These are phyloP conservation scores for Hibiscus mutabilis DNA, from an alignment of 345 rosid species.

Conservation along the genomic window DNA sequence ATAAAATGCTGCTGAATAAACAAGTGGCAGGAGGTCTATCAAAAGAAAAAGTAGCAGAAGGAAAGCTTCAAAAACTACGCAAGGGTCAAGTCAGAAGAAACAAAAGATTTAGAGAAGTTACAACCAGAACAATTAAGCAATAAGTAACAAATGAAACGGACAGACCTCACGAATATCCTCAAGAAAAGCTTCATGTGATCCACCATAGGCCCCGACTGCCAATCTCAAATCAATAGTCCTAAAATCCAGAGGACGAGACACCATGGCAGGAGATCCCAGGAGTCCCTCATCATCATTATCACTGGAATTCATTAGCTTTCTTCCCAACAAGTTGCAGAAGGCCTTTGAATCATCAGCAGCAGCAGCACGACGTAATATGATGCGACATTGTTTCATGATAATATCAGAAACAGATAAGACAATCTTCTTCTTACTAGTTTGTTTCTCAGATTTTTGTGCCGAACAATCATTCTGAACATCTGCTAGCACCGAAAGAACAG, in stretches of 20 bases:
- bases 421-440: constrained; percentile 47
- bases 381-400: constrained; percentile 85
- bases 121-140: not conserved
- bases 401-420: constrained; percentile 53
- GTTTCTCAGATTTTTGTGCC: constrained; percentile 43
- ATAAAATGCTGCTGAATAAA: not conserved
- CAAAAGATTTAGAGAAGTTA: constrained; percentile 1
- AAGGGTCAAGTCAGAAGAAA: not conserved
- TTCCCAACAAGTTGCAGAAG: constrained; percentile 82
- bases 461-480: constrained; percentile 45
- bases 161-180: constrained; percentile 96
- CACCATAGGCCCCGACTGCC: constrained; percentile 80
- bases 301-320: constrained; percentile 54
- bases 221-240: constrained; percentile 93
- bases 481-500: constrained; percentile 84
- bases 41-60: not conserved
- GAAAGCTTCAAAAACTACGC: not conserved
- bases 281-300: constrained; percentile 95
- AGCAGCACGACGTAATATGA: constrained; percentile 67
- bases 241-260: constrained; percentile 91
- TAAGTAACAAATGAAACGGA: not conserved
- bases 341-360: constrained; percentile 79
- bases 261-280: constrained; percentile 95
- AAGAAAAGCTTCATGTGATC: constrained; percentile 82
- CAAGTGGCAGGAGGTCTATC: not conserved